These are phyloP conservation scores for Trichopus zeylanicus DNA, from an alignment of 116 monocot species.

Conservation along the genomic window DNA sequence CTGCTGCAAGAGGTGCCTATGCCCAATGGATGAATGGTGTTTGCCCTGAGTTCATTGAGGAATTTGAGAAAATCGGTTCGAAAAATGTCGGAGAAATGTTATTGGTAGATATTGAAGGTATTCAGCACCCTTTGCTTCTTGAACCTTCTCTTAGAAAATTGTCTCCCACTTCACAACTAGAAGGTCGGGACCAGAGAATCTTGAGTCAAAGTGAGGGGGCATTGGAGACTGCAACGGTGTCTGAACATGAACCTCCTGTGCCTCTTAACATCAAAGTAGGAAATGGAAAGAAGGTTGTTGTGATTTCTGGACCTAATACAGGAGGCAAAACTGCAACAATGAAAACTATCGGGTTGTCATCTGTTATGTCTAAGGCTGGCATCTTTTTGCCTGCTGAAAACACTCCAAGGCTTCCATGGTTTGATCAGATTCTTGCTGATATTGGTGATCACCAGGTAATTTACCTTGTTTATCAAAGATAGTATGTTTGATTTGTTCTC, in stretches of 20 bases:
- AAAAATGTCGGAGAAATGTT: slow-evolving; percentile 10
- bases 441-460: slow-evolving; percentile 93
- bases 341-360: slow-evolving; percentile 81
- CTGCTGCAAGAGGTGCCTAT: slow-evolving; percentile 74
- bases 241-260: slow-evolving; percentile 25
- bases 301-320: slow-evolving; percentile 88
- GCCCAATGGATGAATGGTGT: slow-evolving; percentile 44
- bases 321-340: slow-evolving; percentile 87
- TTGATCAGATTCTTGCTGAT: slow-evolving; percentile 77
- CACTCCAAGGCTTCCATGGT: slow-evolving; percentile 71
- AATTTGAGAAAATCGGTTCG: slow-evolving; percentile 9
- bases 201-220: not conserved
- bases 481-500: slow-evolving; percentile 14
- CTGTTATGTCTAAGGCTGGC: slow-evolving; percentile 86
- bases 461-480: slow-evolving; percentile 18
- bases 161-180: slow-evolving; percentile 7
- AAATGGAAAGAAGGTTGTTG: slow-evolving; percentile 40
- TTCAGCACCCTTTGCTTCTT: slow-evolving; percentile 76
- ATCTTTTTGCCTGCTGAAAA: slow-evolving; percentile 60
- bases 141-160: slow-evolving; percentile 36
- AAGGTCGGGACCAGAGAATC: slow-evolving; percentile 4
- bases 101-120: slow-evolving; percentile 60
- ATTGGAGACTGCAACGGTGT: slow-evolving; percentile 5
- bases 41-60: slow-evolving; percentile 35
- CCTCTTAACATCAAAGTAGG: slow-evolving; percentile 69